Conservation (phyloP, 129 eudicot species). For the Rutidosis leptorrhynchoides region DNA sequence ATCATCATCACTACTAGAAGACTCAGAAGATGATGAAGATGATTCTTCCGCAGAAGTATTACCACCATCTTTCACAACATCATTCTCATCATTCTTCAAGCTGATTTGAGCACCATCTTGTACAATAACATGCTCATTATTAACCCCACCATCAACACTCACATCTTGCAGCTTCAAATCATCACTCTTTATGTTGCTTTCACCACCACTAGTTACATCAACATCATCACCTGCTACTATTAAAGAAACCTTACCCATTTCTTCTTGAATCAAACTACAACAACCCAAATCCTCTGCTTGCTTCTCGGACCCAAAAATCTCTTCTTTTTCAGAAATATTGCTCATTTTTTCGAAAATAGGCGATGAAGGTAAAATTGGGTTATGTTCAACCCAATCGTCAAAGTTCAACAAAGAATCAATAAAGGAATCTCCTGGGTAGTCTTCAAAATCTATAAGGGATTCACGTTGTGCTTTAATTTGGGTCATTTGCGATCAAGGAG, state of each 20-base stretch:
- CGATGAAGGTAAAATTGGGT: neutral
- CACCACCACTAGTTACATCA: neutral
- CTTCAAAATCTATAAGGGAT: conserved; percentile 37
- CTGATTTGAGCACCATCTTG: neutral
- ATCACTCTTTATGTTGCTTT: neutral
- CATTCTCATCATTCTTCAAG: neutral
- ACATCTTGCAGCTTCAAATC: neutral
- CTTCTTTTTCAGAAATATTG: neutral
- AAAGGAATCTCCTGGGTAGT: conserved; percentile 29
- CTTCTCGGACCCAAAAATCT: conserved; percentile 19
- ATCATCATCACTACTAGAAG: conserved; percentile 44
- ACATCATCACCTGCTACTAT: conserved; percentile 22
- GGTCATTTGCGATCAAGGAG: neutral
- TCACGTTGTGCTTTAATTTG: conserved; percentile 19
- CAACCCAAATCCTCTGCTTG: conserved; percentile 17
- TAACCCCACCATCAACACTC: neutral
- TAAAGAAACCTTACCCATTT: conserved; percentile 50
- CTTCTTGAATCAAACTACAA: conserved; percentile 51
- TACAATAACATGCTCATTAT: neutral
- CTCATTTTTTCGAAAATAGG: neutral
- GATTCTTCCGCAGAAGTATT: conserved; percentile 42
- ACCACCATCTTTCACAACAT: conserved; percentile 26
- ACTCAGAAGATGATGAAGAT: conserved; percentile 38
- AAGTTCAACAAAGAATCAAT: conserved; percentile 51
- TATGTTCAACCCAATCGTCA: conserved; percentile 50